phyloP scores from a whole-genome alignment of 441 rosid species.

The Populus hybrid region DNA sequence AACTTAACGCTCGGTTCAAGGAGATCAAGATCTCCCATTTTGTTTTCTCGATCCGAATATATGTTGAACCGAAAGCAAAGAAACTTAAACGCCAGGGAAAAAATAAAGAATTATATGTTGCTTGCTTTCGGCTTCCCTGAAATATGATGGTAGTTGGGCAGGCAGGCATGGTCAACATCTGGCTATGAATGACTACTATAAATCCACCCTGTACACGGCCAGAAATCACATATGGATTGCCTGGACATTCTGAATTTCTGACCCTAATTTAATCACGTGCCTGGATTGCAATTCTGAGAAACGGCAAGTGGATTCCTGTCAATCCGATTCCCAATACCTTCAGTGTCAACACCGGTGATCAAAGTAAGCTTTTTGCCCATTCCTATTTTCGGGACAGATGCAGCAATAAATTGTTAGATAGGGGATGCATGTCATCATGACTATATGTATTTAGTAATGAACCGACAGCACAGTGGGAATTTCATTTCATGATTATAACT shows the following conservation, averaged over 20 bases:
- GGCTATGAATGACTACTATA: conserved; percentile 42
- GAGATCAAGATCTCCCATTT: background rate
- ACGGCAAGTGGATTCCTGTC: conserved; percentile 46
- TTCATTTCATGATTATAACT: no score
- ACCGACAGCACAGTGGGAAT: no score
- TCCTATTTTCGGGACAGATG: no score
- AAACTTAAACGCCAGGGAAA: no score
- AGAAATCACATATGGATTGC: conserved; percentile 46
- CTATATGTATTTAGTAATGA: no score
- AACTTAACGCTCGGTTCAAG: background rate
- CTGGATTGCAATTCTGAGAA: conserved; percentile 44
- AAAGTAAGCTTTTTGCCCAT: conserved; percentile 19
- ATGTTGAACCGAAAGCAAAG: no score
- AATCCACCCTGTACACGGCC: conserved; percentile 55
- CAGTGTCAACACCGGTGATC: conserved; percentile 54
- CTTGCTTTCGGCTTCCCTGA: no score
- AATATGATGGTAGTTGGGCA: conserved; percentile 9
- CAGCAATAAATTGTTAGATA: no score
- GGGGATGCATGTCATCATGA: no score
- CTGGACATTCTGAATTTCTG: conserved; percentile 32
- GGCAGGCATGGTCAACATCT: conserved; percentile 51
- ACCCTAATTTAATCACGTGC: conserved; percentile 38
- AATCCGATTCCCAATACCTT: conserved; percentile 43
- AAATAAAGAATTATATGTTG: no score
- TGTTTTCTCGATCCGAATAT: background rate